phyloP scores from a whole-genome alignment of 495 filamentous ascomycete genomes.

The Pseudoneurospora amorphoporcata region DNA sequence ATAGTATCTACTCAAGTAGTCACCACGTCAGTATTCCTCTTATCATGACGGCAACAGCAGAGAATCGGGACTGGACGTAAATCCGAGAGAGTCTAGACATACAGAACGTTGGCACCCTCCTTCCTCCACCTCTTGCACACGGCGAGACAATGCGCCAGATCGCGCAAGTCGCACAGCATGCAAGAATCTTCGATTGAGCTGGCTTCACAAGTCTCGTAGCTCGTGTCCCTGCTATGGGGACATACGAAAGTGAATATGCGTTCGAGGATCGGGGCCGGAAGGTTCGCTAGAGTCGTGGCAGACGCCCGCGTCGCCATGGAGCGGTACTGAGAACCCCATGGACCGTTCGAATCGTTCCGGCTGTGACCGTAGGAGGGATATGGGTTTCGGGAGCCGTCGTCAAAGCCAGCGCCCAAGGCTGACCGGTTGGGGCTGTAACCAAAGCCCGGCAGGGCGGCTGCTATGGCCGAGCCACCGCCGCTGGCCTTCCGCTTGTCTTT shows the following conservation, averaged over 20 bases:
- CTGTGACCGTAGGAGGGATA: neutral
- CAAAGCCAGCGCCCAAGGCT: neutral
- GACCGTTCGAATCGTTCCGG: slow-evolving; percentile 1
- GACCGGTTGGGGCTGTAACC: slow-evolving; percentile 1
- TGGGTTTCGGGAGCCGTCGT: slow-evolving; percentile 2
- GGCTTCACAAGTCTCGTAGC: slow-evolving; percentile 72
- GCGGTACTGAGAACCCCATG: slow-evolving; percentile 1
- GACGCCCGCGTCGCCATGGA: slow-evolving; percentile 18
- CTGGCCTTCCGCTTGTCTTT: slow-evolving; percentile 21
- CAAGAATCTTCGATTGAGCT: slow-evolving; percentile 76
- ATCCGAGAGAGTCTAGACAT: slow-evolving; percentile 18
- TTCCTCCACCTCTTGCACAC: slow-evolving; percentile 65
- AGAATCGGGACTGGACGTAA: neutral
- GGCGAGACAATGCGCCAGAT: slow-evolving; percentile 67
- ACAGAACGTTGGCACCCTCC: slow-evolving; percentile 50
- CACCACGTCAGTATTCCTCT: slow-evolving; percentile 1
- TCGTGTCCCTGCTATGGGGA: slow-evolving; percentile 68
- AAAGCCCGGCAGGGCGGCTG: slow-evolving; percentile 9
- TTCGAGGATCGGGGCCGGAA: slow-evolving; percentile 55
- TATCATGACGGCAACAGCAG: neutral
- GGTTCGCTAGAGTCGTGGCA: slow-evolving; percentile 23
- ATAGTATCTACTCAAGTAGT: slow-evolving; percentile 51
- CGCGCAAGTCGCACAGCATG: slow-evolving; percentile 91
- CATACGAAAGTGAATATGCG: slow-evolving; percentile 74
- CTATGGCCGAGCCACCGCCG: slow-evolving; percentile 3